Percentiles rank a stretch among this genome's conserved stretches.
These are phyloP conservation scores for Mortierella sp. DNA, from an alignment of 371 early-diverging fungal genomes.

Conservation along the genomic window DNA sequence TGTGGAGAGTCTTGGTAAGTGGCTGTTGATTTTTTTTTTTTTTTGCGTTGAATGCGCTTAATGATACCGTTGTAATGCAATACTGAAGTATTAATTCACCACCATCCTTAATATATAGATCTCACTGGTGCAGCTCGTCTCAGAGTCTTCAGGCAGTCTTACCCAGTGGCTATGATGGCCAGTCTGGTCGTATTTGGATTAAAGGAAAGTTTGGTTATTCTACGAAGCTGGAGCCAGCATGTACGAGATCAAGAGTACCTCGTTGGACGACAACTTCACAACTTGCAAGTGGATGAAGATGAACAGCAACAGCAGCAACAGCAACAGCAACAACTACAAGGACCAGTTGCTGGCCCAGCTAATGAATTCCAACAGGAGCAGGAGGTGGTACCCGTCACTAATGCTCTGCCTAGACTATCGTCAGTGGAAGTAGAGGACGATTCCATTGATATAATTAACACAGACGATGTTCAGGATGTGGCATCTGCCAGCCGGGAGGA, in stretches of 20 bases:
- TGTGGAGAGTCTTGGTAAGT: conserved; percentile 6
- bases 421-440: not conserved
- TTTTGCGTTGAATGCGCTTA: not conserved
- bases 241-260: conserved; percentile 79
- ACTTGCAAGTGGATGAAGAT: conserved; percentile 60
- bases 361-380: not conserved
- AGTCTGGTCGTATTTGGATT: conserved; percentile 44
- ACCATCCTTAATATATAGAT: not conserved
- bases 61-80: too few species aligned
- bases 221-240: conserved; percentile 64
- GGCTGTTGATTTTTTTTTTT: not conserved
- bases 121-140: conserved; percentile 31
- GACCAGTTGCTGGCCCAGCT: not conserved
- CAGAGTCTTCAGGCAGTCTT: conserved; percentile 55
- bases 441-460: not conserved
- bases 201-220: conserved; percentile 53
- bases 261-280: conserved; percentile 77
- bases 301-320: not conserved
- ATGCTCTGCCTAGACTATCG: not conserved
- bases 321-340: not conserved
- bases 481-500: not conserved
- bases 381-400: not conserved
- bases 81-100: too few species aligned
- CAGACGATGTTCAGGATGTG: not conserved
- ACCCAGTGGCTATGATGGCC: conserved; percentile 56